Evolutionary conservation across 306 rosid species (phyloP).

Genomic region (Erythrophleum fordii): DNA sequence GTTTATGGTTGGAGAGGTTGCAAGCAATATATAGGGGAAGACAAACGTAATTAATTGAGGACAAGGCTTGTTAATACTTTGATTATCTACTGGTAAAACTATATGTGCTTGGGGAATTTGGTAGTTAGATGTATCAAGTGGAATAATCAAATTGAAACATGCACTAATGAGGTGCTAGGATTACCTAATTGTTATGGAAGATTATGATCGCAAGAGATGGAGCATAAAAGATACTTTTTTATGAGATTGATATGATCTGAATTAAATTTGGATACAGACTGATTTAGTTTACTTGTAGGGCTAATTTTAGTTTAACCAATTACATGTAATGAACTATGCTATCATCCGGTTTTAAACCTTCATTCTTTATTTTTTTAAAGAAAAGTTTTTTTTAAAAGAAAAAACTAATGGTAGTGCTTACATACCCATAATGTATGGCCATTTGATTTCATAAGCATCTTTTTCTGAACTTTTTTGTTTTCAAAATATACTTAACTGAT

Average conservation of each 20-base stretch:
- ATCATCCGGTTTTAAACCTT: background rate
- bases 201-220: background rate
- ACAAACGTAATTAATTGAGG: background rate
- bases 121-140: background rate
- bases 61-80: background rate
- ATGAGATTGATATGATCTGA: constrained; percentile 4
- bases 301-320: background rate
- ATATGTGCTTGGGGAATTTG: background rate
- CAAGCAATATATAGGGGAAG: background rate
- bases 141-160: background rate
- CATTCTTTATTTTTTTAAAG: background rate
- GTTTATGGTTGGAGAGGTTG: background rate
- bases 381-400: background rate
- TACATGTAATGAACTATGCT: background rate
- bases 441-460: background rate
- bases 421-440: background rate
- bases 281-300: background rate
- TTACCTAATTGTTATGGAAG: background rate
- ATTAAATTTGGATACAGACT: background rate
- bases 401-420: background rate
- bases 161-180: background rate
- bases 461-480: constrained; percentile 5
- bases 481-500: constrained; percentile 26
- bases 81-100: background rate
- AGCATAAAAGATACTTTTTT: background rate